Base-by-base conservation (phyloP, 2,329 filamentous ascomycete genomes). In the Aspergillus sojae region DNA sequence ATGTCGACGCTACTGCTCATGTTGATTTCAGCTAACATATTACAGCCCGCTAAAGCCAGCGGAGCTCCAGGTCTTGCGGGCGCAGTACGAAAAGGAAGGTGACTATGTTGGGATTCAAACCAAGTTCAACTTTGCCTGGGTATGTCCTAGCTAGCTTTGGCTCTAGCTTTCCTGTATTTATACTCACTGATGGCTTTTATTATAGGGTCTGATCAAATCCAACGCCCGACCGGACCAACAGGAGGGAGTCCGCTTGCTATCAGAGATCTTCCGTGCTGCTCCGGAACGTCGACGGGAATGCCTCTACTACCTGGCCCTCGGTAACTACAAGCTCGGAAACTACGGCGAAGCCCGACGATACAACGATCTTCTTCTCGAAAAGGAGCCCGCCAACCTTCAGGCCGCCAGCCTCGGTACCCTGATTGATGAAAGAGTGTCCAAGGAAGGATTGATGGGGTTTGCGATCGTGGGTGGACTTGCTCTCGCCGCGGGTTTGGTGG, bases 91-190 rank as follows among this genome's bases (percentile, higher is more conserved):
- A 77, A 97, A 97, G 77, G 95, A 99, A 82, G 95, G 94, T 70
- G 92, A 96, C 74, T 96, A 96, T 84, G 94, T 97, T 65, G 94
- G 94, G 64, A 88, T 99, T 46, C 95, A 99, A 80, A 99, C 95
- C 66, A 98, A 98, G 78, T 99, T 99, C 87, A 99, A 99, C 88
- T 98, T 94, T 79, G 94, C 95, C 76, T 99, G 95, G 95, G 93
- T 96, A 87, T 62, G 84, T 71, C 41, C 41, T 14, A 23, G 4
- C 10, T 45, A 19, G 21, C 10, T 14, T 52, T 19, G 14, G 28
- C 48, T 19, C 39, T 28, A 6, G 5, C 19, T 28, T 11, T 30
- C 28, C 7, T 23, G 2, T 34, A 32, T 52, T 16, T 6, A 7
- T 28, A 30, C 48, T 52, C 5, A 52, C 16, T 11, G 3, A n/a